phyloP scores from a whole-genome alignment of 331 rosid species.

The Quercus lobata region DNA sequence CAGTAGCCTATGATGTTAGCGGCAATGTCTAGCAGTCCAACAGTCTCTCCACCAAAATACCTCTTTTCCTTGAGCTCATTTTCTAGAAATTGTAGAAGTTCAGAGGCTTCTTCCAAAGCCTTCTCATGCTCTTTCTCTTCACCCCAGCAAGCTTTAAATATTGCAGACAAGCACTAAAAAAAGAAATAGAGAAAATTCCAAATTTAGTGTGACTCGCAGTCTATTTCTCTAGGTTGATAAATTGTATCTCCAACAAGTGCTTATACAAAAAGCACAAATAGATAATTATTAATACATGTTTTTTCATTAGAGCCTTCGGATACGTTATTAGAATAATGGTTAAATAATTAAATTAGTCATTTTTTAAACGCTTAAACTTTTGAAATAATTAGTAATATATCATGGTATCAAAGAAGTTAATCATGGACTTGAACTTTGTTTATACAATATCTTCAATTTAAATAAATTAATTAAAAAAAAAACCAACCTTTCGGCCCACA shows the following conservation, averaged over 20 bases:
- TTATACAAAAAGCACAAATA: background rate
- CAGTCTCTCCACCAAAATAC: conserved; percentile 53
- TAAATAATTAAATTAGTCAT: too few species aligned
- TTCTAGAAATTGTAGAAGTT: conserved; percentile 36
- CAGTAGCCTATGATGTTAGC: conserved; percentile 39
- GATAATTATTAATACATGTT: background rate
- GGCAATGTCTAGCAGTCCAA: conserved; percentile 58
- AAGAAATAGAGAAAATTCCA: background rate
- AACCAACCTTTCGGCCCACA: too few species aligned
- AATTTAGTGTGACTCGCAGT: background rate
- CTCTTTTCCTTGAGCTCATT: conserved; percentile 40
- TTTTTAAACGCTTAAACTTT: too few species aligned
- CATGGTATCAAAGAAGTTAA: too few species aligned
- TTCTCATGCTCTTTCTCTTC: conserved; percentile 33
- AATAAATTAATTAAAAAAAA: too few species aligned
- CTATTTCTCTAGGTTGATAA: background rate
- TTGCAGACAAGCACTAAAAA: conserved; percentile 18
- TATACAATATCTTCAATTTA: too few species aligned
- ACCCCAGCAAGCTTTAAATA: conserved; percentile 17
- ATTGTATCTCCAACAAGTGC: background rate
- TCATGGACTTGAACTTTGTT: too few species aligned
- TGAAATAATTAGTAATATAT: too few species aligned
- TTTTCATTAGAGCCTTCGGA: too few species aligned
- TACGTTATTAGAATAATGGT: too few species aligned
- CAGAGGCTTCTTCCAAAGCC: conserved; percentile 31